Base-by-base conservation (phyloP, 2,329 filamentous ascomycete genomes). In the Pseudodiploospora longispora region DNA sequence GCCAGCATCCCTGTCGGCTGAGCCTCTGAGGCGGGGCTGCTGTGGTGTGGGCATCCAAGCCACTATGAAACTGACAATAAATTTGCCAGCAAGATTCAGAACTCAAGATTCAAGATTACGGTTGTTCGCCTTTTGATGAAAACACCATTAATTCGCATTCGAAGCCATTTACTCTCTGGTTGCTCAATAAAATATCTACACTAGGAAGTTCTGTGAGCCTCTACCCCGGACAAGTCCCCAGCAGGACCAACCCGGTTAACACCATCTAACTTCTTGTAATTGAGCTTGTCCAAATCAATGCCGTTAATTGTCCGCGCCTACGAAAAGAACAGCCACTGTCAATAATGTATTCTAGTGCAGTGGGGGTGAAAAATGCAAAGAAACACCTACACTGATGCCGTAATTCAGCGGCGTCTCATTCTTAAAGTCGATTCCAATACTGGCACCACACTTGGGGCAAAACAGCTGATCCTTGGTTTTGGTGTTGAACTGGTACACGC, bases 381-480 rank as follows among this genome's bases (percentile, higher is more conserved):
- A 19, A 19, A 10, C 6, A 58, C 67, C 49, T 48, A 73, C 70
- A 46, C 65, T 73, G 44, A 74, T 62, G 4, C 69, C 71, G 47
- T 69, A 73, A 1, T 48, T 49, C 36, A 51, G 47, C 0, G 55
- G 54, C 6, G 60, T 57, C 5, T 44, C 49, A 9, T 53, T 50
- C 27, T 51, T 47, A 49, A 71, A 72, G 50, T 74, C 70, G 45
- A 74, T 71, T 1, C 66, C 68, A 12, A 74, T 58, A 49, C 68
- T 72, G 29, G 65, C 57, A 10, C 71, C 69, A 52, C 71, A 74
- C 47, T 65, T 63, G 30, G 62, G 62, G 47, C 71, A 74, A 51
- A 73, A 74, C 59, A 74, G 63, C 52, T 73, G 70, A 47, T 71
- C 69, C 47, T 67, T 68, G 36, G 56, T 46, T 54, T 71, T 70